Conservation (phyloP, 2,329 filamentous ascomycete species). For the Penicillium italicum region DNA sequence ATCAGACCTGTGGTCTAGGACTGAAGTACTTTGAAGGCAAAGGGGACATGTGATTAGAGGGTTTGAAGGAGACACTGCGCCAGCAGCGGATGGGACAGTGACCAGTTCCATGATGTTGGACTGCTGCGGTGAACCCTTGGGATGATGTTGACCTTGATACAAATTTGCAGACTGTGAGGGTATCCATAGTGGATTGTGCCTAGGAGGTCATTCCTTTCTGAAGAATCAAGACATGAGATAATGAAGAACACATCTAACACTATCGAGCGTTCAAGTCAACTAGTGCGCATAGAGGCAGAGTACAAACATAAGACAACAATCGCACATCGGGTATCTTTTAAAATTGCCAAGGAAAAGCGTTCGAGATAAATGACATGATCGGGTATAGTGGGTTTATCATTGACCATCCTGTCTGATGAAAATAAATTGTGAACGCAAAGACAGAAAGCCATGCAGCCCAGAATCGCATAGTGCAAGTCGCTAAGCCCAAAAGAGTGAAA, state of each 20-base stretch:
- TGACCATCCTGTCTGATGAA: background rate
- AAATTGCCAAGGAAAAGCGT: conserved; percentile 9
- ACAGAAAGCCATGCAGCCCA: background rate
- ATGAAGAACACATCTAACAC: background rate
- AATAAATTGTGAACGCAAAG: background rate
- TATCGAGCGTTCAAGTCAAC: background rate
- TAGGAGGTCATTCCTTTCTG: background rate
- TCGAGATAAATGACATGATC: conserved; percentile 2
- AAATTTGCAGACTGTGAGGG: background rate
- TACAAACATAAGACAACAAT: conserved; percentile 12
- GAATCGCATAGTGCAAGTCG: conserved; percentile 4
- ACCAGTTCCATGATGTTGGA: conserved; percentile 38
- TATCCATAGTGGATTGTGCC: background rate
- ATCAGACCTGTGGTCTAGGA: conserved; percentile 57
- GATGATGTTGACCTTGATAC: background rate
- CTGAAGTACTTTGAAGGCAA: conserved; percentile 54
- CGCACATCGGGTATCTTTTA: conserved; percentile 31
- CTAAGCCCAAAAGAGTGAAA: conserved; percentile 3
- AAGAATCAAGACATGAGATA: background rate
- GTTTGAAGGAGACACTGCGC: conserved; percentile 42
- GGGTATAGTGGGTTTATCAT: conserved; percentile 9
- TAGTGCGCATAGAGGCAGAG: background rate
- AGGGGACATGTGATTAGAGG: conserved; percentile 38
- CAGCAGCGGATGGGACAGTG: conserved; percentile 44
- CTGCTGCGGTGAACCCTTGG: background rate